phyloP scores from a whole-genome alignment of 495 filamentous ascomycete genomes.

The Xylaria flabelliformis region DNA sequence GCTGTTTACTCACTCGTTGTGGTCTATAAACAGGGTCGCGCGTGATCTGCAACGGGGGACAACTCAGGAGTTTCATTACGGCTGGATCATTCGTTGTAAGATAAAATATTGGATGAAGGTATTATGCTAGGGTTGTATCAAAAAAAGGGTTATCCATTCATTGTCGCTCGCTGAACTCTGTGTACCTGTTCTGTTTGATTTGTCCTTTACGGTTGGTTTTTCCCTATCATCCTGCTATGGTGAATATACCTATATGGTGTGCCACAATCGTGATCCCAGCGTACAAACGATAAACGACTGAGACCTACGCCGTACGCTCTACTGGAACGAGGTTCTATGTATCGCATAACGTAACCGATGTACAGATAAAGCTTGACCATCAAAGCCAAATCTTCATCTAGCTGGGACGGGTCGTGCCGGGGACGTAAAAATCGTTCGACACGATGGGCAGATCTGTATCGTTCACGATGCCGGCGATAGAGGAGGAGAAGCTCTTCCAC shows the following conservation, averaged over 20 bases:
- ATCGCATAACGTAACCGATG: conserved; percentile 1
- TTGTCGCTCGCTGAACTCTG: too few species aligned
- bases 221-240: background rate
- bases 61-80: conserved; percentile 17
- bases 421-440: background rate
- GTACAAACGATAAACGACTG: background rate
- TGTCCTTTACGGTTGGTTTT: background rate
- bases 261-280: background rate
- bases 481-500: conserved; percentile 42
- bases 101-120: background rate
- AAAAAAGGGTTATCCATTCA: background rate
- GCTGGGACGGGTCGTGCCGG: background rate
- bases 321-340: background rate
- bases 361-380: background rate
- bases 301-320: background rate
- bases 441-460: conserved; percentile 16
- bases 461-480: conserved; percentile 19
- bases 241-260: background rate
- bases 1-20: background rate
- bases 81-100: background rate
- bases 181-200: background rate
- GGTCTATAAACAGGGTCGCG: background rate
- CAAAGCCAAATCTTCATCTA: background rate
- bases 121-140: background rate
- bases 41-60: conserved; percentile 21